Conservation (phyloP, 805 yeast species). For the Cyberlindnera americana region DNA sequence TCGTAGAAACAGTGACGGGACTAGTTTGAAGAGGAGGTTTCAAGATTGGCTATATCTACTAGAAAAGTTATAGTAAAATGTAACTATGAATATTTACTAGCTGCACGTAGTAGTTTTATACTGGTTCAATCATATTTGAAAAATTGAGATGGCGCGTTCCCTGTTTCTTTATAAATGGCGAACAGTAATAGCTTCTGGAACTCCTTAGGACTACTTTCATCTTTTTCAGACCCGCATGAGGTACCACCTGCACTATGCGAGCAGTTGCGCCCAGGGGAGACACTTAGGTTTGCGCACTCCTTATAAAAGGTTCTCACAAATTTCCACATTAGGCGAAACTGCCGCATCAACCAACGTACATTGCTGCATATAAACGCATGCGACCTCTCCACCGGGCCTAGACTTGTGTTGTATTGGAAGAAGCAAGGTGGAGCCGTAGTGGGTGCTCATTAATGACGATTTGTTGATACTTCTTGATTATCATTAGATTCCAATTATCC, state of each 20-base stretch:
- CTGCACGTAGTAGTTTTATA: too few species aligned
- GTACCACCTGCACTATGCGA: conserved; percentile 1
- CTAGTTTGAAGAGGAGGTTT: too few species aligned
- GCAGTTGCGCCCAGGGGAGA: background rate
- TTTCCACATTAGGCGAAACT: background rate
- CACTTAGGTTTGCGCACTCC: background rate
- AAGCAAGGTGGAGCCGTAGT: too few species aligned
- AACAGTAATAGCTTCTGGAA: too few species aligned
- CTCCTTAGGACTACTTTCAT: too few species aligned
- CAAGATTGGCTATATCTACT: too few species aligned
- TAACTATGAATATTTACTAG: too few species aligned
- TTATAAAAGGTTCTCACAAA: background rate
- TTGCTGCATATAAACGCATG: background rate
- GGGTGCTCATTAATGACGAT: background rate
- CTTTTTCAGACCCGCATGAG: background rate
- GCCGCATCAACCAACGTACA: background rate
- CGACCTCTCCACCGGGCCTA: background rate
- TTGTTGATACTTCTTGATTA: background rate
- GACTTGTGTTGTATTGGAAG: background rate
- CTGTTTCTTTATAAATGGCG: too few species aligned
- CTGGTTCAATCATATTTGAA: too few species aligned
- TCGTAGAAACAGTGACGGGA: background rate
- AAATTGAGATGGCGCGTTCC: too few species aligned
- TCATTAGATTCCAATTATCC: too few species aligned
- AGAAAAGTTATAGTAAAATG: too few species aligned